Evolutionary conservation across 768 basidiomycete species (phyloP).

Genomic region (Xerocomellus amylosporus): DNA sequence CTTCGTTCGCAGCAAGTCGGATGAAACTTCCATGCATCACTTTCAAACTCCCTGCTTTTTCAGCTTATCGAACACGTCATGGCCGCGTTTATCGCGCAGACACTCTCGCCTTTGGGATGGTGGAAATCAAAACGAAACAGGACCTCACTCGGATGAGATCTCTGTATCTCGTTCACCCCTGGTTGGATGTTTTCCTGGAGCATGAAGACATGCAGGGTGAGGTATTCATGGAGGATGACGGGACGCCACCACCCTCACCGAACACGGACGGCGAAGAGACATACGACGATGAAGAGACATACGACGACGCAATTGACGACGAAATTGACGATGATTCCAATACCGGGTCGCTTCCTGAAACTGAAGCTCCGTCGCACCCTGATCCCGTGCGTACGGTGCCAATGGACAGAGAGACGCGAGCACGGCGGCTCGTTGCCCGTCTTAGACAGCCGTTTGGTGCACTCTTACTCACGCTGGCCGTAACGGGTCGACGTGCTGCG

Average conservation of each 20-base stretch:
- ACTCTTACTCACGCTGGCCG: background rate
- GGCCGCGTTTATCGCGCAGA: background rate
- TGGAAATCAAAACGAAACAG: background rate
- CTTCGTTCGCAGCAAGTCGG: conserved; percentile 1
- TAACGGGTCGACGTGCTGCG: background rate
- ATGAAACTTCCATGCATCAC: conserved; percentile 6
- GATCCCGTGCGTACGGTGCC: background rate
- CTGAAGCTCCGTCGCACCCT: background rate
- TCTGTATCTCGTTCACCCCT: conserved; percentile 3
- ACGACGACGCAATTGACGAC: background rate
- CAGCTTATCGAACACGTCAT: background rate
- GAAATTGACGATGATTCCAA: background rate
- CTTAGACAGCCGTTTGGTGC: background rate
- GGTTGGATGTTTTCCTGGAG: background rate
- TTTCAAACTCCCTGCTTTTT: background rate
- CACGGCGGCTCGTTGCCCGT: background rate
- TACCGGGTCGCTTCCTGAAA: background rate
- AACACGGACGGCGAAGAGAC: background rate
- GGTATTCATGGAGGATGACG: background rate
- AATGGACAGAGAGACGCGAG: background rate
- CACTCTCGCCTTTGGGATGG: background rate
- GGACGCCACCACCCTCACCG: background rate
- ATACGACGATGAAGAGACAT: too few species aligned
- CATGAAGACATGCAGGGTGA: background rate
- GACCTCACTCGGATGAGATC: background rate